phyloP scores from a whole-genome alignment of 2,329 filamentous ascomycete genomes.

The Penicillium fuscoglaucum region DNA sequence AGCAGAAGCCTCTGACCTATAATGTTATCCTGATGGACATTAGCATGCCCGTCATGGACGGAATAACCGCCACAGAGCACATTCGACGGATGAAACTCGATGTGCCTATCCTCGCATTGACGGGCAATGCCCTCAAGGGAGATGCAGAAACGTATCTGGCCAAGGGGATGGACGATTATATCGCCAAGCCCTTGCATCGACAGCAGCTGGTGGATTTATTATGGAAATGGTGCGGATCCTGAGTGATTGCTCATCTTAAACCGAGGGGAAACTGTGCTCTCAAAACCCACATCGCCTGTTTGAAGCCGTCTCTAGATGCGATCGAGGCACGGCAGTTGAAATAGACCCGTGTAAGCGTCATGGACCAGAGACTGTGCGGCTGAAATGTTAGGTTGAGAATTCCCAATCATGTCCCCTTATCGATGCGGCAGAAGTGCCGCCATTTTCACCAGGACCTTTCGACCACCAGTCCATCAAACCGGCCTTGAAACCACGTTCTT shows the following conservation, averaged over 20 bases:
- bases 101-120: conserved; percentile 57
- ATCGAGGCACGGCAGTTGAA: not conserved
- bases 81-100: conserved; percentile 44
- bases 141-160: conserved; percentile 56
- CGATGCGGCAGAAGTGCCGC: not conserved
- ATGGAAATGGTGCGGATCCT: conserved; percentile 39
- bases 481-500: not conserved
- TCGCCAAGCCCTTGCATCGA: conserved; percentile 57
- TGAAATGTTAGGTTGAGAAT: not conserved
- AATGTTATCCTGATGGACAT: conserved; percentile 51
- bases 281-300: not conserved
- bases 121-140: conserved; percentile 57
- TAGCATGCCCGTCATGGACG: conserved; percentile 50
- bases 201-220: conserved; percentile 49
- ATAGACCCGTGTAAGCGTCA: not conserved
- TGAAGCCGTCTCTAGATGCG: not conserved
- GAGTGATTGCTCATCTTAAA: not conserved
- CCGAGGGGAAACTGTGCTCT: not conserved
- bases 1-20: conserved; percentile 45
- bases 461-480: not conserved
- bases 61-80: conserved; percentile 45
- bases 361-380: not conserved
- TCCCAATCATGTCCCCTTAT: not conserved
- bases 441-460: not conserved
- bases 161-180: conserved; percentile 58